Evolutionary conservation across 2,329 filamentous ascomycete species (phyloP).

Genomic region (Aspergillus pseudonomiae): DNA sequence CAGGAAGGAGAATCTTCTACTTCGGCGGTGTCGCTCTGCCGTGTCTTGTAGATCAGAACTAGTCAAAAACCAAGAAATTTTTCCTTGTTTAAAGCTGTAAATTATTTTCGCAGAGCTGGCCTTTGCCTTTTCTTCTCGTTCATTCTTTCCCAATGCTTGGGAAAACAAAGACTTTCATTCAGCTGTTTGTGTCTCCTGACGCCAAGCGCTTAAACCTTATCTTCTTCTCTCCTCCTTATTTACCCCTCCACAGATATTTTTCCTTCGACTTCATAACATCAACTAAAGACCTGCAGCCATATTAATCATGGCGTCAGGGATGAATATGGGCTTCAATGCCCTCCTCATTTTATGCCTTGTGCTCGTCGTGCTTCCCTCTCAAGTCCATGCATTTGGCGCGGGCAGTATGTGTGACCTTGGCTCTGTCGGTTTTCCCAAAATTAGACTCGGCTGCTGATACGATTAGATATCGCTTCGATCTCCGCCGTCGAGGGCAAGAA

Average conservation of each 20-base stretch:
- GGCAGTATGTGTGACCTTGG: constrained; percentile 39
- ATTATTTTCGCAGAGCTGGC: background rate
- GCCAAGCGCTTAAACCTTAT: background rate
- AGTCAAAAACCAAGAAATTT: background rate
- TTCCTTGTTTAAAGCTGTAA: background rate
- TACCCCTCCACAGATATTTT: background rate
- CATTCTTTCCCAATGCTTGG: background rate
- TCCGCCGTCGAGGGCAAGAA: constrained; percentile 55
- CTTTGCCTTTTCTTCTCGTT: background rate
- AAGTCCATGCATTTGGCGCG: constrained; percentile 49
- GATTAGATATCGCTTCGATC: constrained; percentile 51
- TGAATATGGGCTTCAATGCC: constrained; percentile 32
- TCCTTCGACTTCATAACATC: constrained; percentile 17
- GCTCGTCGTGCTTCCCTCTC: constrained; percentile 40
- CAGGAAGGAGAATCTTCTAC: background rate
- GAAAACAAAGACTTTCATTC: background rate
- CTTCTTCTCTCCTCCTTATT: background rate
- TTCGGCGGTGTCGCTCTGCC: background rate
- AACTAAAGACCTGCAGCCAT: background rate
- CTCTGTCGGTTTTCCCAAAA: background rate
- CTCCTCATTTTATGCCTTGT: constrained; percentile 41
- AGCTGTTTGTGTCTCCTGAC: background rate
- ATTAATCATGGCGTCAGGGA: constrained; percentile 20
- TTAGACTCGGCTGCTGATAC: constrained; percentile 9
- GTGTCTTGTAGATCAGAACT: background rate